Evolutionary conservation across 169 alveolate species (phyloP).

Genomic region (Ophryocystis elektroscirrha): DNA sequence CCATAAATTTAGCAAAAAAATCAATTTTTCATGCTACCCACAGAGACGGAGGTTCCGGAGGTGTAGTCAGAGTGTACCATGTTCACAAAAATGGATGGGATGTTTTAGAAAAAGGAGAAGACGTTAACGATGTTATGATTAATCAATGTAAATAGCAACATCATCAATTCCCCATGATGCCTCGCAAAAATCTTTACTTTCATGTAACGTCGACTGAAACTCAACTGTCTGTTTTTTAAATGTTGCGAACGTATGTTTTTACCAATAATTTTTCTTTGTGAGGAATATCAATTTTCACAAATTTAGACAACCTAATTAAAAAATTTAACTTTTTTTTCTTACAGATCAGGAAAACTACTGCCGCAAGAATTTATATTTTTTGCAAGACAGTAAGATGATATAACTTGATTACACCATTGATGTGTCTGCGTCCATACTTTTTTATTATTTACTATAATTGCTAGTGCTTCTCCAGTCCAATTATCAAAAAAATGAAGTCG

Average conservation of each 20-base stretch:
- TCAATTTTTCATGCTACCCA: constrained; percentile 95
- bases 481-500: constrained; percentile 22
- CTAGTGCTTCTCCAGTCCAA: constrained; percentile 13
- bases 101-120: constrained; percentile 16
- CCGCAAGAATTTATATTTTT: constrained; percentile 5
- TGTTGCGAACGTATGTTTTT: constrained; percentile 6
- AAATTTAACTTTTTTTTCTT: background rate
- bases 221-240: background rate
- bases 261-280: constrained; percentile 7
- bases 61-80: constrained; percentile 84
- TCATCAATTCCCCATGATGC: constrained; percentile 22
- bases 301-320: background rate
- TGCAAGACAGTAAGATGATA: constrained; percentile 6
- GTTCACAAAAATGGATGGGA: constrained; percentile 75
- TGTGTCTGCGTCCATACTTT: constrained; percentile 3
- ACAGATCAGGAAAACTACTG: background rate
- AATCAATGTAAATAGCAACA: constrained; percentile 9
- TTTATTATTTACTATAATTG: background rate
- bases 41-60: constrained; percentile 97
- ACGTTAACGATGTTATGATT: constrained; percentile 15
- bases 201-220: constrained; percentile 6
- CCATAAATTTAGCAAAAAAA: constrained; percentile 83
- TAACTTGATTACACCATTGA: constrained; percentile 6
- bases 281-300: constrained; percentile 2
- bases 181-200: constrained; percentile 8